Evolutionary conservation across 768 basidiomycete species (phyloP).

Genomic region (Mycena galopus): DNA sequence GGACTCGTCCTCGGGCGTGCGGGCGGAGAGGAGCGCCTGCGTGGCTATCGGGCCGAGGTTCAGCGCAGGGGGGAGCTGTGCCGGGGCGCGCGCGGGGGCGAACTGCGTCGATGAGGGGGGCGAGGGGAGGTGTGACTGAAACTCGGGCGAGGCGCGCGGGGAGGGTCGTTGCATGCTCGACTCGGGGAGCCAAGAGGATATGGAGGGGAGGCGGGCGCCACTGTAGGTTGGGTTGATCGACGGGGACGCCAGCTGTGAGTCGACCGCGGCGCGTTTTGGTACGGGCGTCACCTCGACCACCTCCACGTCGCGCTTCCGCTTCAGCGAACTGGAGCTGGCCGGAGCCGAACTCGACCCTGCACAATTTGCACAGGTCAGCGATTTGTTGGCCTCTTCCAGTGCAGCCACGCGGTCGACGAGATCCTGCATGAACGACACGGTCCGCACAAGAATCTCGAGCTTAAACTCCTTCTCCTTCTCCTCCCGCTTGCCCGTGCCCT

Average conservation of each 20-base stretch:
- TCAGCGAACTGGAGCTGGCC: too few species aligned
- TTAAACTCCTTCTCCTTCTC: conserved; percentile 91
- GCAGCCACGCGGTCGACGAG: conserved; percentile 67
- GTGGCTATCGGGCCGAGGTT: conserved; percentile 49
- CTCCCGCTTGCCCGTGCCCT: conserved; percentile 59
- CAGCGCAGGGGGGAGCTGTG: conserved; percentile 55
- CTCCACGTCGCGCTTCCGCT: conserved; percentile 32
- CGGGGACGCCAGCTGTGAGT: conserved; percentile 3
- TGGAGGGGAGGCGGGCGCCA: conserved; percentile 68
- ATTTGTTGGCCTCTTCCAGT: conserved; percentile 52
- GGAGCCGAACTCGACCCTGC: conserved; percentile 16
- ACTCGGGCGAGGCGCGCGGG: conserved; percentile 35
- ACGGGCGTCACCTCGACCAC: conserved; percentile 3
- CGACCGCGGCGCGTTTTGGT: conserved; percentile 18
- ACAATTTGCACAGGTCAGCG: conserved; percentile 43
- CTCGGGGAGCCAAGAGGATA: conserved; percentile 74
- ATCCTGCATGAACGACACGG: conserved; percentile 83
- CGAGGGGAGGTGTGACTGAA: conserved; percentile 59
- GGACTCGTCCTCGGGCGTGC: conserved; percentile 76
- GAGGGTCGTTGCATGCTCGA: conserved; percentile 41
- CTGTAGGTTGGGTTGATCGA: too few species aligned
- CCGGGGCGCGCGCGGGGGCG: conserved; percentile 51
- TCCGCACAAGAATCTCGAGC: conserved; percentile 88
- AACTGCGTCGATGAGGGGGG: conserved; percentile 70
- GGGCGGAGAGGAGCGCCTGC: conserved; percentile 36